Conservation (phyloP, 1,139 yeast genomes). For the Candida sp. region DNA sequence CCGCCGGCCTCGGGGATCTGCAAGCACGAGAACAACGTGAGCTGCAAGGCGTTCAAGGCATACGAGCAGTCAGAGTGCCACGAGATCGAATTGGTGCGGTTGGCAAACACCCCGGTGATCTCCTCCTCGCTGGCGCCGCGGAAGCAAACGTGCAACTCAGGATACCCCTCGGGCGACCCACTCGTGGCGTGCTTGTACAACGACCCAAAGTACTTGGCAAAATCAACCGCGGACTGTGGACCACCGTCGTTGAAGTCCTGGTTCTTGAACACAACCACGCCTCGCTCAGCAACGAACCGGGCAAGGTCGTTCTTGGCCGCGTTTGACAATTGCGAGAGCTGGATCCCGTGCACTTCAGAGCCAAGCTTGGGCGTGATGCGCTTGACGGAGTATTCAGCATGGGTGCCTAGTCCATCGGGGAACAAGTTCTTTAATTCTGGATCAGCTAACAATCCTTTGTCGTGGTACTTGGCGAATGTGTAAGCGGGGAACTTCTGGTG, state of each 20-base stretch:
- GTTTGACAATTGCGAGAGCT: conserved; percentile 29
- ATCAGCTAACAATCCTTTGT: conserved; percentile 26
- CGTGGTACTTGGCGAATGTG: conserved; percentile 23
- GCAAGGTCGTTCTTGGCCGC: conserved; percentile 42
- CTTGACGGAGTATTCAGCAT: conserved; percentile 12
- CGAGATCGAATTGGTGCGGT: conserved; percentile 31
- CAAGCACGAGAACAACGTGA: conserved; percentile 39
- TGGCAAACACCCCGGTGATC: conserved; percentile 25
- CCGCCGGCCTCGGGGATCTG: conserved; percentile 48
- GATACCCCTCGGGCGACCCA: conserved; percentile 40
- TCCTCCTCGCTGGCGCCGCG: conserved; percentile 31
- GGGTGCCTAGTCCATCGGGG: conserved; percentile 7
- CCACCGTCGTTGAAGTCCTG: conserved; percentile 40
- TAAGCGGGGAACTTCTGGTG: conserved; percentile 27
- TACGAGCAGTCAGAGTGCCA: conserved; percentile 49
- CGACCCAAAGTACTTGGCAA: conserved; percentile 39
- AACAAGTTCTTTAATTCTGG: conserved; percentile 21
- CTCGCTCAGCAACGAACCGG: conserved; percentile 41
- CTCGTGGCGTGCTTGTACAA: conserved; percentile 46
- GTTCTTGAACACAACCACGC: conserved; percentile 43
- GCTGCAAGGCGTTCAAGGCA: conserved; percentile 43
- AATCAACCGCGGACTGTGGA: conserved; percentile 34
- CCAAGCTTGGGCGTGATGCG: conserved; percentile 31
- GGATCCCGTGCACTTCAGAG: conserved; percentile 27
- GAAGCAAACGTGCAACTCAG: conserved; percentile 38